Conservation (phyloP, 2,329 filamentous ascomycete species). For the Aureobasidium lini region DNA sequence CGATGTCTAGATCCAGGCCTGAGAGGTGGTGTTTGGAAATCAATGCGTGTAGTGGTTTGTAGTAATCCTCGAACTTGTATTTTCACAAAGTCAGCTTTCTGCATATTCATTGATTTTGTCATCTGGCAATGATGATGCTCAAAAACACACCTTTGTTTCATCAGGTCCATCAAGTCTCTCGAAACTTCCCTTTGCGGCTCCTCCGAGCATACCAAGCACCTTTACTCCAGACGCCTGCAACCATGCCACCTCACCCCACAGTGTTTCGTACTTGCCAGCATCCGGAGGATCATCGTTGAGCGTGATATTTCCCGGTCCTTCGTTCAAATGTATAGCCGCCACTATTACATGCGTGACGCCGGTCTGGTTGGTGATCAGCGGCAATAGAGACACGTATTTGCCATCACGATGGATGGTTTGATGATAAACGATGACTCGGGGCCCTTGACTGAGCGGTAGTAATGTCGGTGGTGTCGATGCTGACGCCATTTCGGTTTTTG, state of each 20-base stretch:
- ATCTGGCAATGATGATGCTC: background rate
- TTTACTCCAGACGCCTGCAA: constrained; percentile 69
- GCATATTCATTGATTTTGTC: background rate
- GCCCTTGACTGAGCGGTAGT: constrained; percentile 24
- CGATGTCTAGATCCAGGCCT: constrained; percentile 71
- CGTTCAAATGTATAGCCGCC: constrained; percentile 78
- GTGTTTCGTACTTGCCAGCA: constrained; percentile 56
- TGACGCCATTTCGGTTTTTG: background rate
- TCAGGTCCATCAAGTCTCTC: constrained; percentile 52
- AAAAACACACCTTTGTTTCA: constrained; percentile 25
- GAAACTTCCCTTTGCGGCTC: constrained; percentile 71
- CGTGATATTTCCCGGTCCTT: constrained; percentile 56
- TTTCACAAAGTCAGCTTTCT: background rate
- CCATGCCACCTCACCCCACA: constrained; percentile 71
- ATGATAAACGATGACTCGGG: constrained; percentile 51
- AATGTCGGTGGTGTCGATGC: background rate
- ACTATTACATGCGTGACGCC: constrained; percentile 76
- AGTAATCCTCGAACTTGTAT: constrained; percentile 62
- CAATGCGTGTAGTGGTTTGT: constrained; percentile 58
- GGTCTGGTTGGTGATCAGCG: constrained; percentile 51
- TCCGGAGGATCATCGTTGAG: constrained; percentile 72
- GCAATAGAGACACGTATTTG: constrained; percentile 54
- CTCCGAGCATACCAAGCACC: constrained; percentile 80
- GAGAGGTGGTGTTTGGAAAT: constrained; percentile 56
- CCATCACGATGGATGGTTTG: constrained; percentile 54